Percentiles rank a stretch among this genome's conserved stretches.
Evolutionary conservation across 1,284 basidiomycete species (phyloP).

Genomic region (Ustilago xerochloae): DNA sequence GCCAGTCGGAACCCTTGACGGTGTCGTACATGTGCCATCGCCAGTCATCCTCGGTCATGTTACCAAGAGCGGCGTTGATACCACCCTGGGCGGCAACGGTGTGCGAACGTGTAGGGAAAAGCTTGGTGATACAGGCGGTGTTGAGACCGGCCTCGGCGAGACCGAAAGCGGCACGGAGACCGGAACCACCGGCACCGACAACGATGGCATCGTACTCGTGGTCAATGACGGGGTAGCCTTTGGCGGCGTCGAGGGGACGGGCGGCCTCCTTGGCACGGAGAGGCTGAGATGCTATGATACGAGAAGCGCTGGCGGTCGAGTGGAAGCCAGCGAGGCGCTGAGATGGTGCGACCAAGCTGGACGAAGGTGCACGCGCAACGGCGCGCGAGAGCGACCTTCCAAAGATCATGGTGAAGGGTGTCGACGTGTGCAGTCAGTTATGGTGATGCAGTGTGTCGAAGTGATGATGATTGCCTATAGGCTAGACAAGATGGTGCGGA

Average conservation of each 20-base stretch:
- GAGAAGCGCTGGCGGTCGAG: conserved; percentile 64
- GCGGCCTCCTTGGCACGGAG: conserved; percentile 84
- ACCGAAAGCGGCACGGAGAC: conserved; percentile 97
- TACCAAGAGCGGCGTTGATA: conserved; percentile 98
- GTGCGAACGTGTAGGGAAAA: conserved; percentile 99
- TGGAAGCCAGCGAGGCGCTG: conserved; percentile 58
- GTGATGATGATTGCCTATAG: background rate
- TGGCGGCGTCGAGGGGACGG: conserved; percentile 56
- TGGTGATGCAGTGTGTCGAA: background rate
- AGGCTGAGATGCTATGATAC: conserved; percentile 80
- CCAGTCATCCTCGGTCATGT: conserved; percentile 83
- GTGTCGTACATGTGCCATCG: conserved; percentile 99
- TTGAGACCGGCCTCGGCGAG: conserved; percentile 98
- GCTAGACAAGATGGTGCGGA: conserved; percentile 4
- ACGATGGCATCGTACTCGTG: conserved; percentile 73
- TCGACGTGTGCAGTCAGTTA: conserved; percentile 8
- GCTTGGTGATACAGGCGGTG: conserved; percentile 91
- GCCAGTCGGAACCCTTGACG: conserved; percentile 99
- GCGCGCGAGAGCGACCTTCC: conserved; percentile 50
- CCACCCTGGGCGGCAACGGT: conserved; percentile 99
- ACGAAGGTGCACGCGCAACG: conserved; percentile 49
- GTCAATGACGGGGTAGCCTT: conserved; percentile 93
- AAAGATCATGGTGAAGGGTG: conserved; percentile 42
- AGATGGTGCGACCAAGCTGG: conserved; percentile 42
- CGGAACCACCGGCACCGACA: conserved; percentile 90